Base-by-base conservation (phyloP, 1,284 basidiomycete genomes). In the Hypsizygus ulmarius region DNA sequence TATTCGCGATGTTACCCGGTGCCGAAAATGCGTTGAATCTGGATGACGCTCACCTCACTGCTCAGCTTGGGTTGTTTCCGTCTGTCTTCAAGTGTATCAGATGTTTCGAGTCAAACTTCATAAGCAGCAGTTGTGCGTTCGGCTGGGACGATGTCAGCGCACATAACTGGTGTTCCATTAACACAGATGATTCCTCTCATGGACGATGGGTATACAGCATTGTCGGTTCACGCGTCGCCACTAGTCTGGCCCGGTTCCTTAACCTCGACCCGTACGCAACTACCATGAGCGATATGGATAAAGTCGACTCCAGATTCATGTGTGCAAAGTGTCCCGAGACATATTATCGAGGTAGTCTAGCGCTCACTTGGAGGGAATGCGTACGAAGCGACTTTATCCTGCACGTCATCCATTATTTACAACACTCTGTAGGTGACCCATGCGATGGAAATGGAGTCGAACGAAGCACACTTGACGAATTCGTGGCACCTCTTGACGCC, bases 51-150 rank as follows among this genome's bases (percentile, higher is more conserved):
- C n/a, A n/a, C n/a, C 14, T n/a, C 30, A 37, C 11, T 12, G 16
- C 28, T 11, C 29, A 42, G 11, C 40, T 53, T 3, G 28, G 37
- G 2, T 35, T 50, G n/a, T 51, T 49, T 10, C 49, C 51, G 27
- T 48, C 51, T 2, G 39, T 53, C 15, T 53, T 53, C 25, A 30
- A n/a, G n/a, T 55, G 54, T 32, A 15, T 36, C 4, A 39, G 43
- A 9, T 53, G 45, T 39, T 11, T 14, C 14, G 3, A 19, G 14
- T 10, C 21, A 7, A 12, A 15, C 25, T 3, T 32, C 11, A 8
- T 16, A 1, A 6, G 1, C 15, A 43, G 41, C 27, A 8, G 33
- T 0, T 53, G 45, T 34, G 36, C 47, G 16, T 47, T 55, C 16
- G 51, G 53, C 12, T 48, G 40, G 47, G 43, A 55, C 18, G 49